Conservation (phyloP, 1,284 basidiomycete species). For the Neolentinus lepideus region DNA sequence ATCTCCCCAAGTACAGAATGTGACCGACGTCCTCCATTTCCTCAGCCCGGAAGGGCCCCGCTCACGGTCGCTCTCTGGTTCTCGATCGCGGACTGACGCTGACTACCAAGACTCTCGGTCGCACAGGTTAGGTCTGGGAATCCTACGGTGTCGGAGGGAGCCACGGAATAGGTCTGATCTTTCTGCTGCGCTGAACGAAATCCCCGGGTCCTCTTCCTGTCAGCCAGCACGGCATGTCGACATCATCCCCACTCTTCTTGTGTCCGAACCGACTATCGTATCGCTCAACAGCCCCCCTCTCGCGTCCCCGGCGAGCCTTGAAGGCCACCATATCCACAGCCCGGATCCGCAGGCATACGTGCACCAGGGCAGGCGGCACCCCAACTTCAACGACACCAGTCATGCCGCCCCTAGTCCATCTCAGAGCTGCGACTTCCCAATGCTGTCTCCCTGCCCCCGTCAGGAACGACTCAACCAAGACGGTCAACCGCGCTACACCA, state of each 20-base stretch:
- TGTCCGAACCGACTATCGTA: background rate
- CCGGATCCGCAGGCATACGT: background rate
- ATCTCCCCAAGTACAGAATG: too few relatives aligned
- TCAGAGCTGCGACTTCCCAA: too few relatives aligned
- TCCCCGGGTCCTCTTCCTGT: background rate
- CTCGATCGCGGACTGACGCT: too few relatives aligned
- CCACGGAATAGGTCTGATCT: background rate
- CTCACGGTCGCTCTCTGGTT: too few relatives aligned
- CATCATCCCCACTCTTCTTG: background rate
- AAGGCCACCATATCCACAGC: background rate
- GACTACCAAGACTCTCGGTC: too few relatives aligned
- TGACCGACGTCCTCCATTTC: too few relatives aligned
- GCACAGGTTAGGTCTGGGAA: too few relatives aligned
- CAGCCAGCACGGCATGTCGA: background rate
- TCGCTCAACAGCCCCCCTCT: background rate
- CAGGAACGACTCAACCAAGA: background rate
- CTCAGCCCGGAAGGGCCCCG: too few relatives aligned
- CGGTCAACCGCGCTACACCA: too few relatives aligned
- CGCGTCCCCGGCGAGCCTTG: background rate
- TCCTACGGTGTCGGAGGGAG: too few relatives aligned
- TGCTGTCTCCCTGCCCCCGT: too few relatives aligned
- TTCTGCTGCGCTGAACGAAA: background rate
- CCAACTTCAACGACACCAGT: background rate
- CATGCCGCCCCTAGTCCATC: background rate
- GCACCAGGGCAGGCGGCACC: background rate